A percentile compares a stretch with the other conserved stretches of the same genome.
Evolutionary conservation across 768 basidiomycete species (phyloP).

Genomic region (Suillus placidus): DNA sequence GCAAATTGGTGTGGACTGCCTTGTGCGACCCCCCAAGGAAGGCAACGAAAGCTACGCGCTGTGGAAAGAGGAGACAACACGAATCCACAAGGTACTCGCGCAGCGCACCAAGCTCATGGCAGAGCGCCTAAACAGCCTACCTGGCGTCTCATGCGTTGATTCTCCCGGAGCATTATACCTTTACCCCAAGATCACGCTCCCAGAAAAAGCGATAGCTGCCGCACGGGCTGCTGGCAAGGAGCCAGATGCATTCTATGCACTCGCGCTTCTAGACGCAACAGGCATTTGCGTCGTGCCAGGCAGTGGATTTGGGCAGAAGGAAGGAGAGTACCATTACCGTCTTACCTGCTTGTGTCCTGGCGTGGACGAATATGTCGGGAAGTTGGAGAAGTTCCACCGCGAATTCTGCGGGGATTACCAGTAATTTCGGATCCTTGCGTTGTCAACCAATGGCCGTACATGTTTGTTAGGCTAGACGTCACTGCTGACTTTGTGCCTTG

Average conservation of each 20-base stretch:
- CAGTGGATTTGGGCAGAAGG: conserved; percentile 91
- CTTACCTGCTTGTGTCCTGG: conserved; percentile 95
- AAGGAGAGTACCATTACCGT: conserved; percentile 88
- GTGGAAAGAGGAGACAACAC: conserved; percentile 83
- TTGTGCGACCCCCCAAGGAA: conserved; percentile 85
- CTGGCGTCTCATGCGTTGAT: conserved; percentile 88
- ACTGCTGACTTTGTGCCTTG: neutral
- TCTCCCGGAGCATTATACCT: conserved; percentile 94
- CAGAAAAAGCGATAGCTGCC: conserved; percentile 69
- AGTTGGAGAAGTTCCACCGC: conserved; percentile 76
- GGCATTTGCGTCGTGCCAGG: conserved; percentile 96
- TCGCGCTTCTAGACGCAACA: conserved; percentile 81
- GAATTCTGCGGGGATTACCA: conserved; percentile 58
- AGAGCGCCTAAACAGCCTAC: conserved; percentile 73
- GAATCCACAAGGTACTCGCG: conserved; percentile 75
- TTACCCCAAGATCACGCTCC: conserved; percentile 81
- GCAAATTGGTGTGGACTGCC: conserved; percentile 91
- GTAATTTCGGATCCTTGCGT: neutral
- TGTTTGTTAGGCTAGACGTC: neutral
- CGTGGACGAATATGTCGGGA: conserved; percentile 88
- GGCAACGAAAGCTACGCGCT: conserved; percentile 76
- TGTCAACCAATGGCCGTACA: neutral
- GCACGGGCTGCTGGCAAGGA: conserved; percentile 73
- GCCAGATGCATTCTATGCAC: conserved; percentile 89
- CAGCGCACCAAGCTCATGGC: conserved; percentile 75